These are phyloP conservation scores for Lachancea meyersii DNA, from an alignment of 805 yeast genomes.

Conservation along the genomic window DNA sequence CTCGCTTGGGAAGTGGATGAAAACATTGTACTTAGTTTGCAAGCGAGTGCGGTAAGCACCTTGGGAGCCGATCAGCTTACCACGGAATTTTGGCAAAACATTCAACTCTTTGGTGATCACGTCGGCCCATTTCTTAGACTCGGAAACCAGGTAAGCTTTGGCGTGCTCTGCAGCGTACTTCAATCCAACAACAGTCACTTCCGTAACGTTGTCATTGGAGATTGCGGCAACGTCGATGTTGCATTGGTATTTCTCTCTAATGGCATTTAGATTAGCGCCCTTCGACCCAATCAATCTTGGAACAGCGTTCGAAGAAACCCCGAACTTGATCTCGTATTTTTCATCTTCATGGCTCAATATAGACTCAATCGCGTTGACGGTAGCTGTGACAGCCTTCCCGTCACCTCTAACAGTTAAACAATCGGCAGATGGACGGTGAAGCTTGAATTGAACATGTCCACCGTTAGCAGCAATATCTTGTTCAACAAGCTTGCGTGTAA, in stretches of 20 bases:
- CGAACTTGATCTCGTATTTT: conserved; percentile 37
- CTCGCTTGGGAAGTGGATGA: conserved; percentile 65
- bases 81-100: conserved; percentile 73
- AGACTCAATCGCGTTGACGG: conserved; percentile 33
- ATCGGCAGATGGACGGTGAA: conserved; percentile 44
- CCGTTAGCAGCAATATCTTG: conserved; percentile 34
- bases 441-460: conserved; percentile 41
- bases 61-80: conserved; percentile 74
- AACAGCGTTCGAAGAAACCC: conserved; percentile 60
- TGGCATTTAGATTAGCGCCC: conserved; percentile 64
- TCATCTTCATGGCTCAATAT: conserved; percentile 28
- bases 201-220: conserved; percentile 37
- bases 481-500: conserved; percentile 23
- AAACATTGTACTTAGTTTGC: conserved; percentile 80
- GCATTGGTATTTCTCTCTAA: conserved; percentile 70
- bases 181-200: conserved; percentile 65
- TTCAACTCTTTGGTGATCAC: conserved; percentile 58
- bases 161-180: conserved; percentile 74
- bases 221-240: conserved; percentile 65
- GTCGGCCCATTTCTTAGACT: conserved; percentile 76
- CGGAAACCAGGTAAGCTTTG: conserved; percentile 47
- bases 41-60: conserved; percentile 79
- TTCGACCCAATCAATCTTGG: conserved; percentile 85
- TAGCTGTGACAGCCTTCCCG: conserved; percentile 46
- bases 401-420: conserved; percentile 66